These are phyloP conservation scores for Pezicula carpinea DNA, from an alignment of 2,329 filamentous ascomycete species.

Conservation along the genomic window DNA sequence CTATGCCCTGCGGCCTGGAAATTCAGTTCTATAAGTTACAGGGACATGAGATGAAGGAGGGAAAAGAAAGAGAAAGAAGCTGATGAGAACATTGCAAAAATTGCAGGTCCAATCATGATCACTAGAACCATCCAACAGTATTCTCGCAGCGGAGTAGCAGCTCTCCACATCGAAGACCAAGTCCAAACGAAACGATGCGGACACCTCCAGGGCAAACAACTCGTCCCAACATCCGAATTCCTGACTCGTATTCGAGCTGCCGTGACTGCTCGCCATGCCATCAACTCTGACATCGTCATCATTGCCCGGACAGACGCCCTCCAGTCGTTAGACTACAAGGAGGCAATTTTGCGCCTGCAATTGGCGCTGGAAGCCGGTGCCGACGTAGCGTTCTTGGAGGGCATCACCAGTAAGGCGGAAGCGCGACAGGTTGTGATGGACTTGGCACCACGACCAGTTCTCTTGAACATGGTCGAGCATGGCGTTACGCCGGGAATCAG, in stretches of 20 bases:
- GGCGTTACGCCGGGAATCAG: constrained; percentile 49
- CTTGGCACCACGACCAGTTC: constrained; percentile 42
- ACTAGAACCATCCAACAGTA: constrained; percentile 48
- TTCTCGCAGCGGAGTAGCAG: constrained; percentile 49
- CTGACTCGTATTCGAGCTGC: constrained; percentile 51
- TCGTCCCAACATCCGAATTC: constrained; percentile 45
- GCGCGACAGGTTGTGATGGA: constrained; percentile 43
- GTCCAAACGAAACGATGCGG: constrained; percentile 60
- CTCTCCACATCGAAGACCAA: constrained; percentile 58
- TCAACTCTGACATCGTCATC: constrained; percentile 53
- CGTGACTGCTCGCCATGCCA: constrained; percentile 40
- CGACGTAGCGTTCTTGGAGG: constrained; percentile 56
- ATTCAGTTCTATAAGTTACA: too few species aligned
- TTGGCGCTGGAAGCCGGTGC: constrained; percentile 43
- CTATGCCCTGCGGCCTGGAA: too few species aligned
- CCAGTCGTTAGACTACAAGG: constrained; percentile 51
- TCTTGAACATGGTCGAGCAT: constrained; percentile 53
- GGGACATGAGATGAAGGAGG: too few species aligned
- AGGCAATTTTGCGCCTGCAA: constrained; percentile 44
- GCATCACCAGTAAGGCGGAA: constrained; percentile 43
- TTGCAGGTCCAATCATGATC: constrained; percentile 36
- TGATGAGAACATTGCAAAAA: too few species aligned
- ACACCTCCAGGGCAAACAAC: constrained; percentile 54
- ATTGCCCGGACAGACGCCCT: constrained; percentile 61
- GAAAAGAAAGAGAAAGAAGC: too few species aligned